Evolutionary conservation across 176 grass and related monocot genomes (phyloP), one percentile per base, ranked within the genome.

Genomic region (Musa schizocarpa): DNA sequence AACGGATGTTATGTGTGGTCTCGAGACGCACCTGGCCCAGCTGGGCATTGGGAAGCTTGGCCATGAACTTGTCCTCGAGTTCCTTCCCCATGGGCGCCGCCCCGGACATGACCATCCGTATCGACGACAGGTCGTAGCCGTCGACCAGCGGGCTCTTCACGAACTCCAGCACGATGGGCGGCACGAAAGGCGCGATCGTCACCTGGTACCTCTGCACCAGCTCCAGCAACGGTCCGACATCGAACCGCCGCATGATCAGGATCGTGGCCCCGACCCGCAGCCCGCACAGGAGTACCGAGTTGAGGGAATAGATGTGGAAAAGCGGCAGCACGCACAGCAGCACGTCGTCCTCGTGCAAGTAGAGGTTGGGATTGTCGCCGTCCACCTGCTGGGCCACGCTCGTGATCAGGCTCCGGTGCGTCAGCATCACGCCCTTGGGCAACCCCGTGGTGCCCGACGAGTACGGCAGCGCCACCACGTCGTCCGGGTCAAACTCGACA

Each of bases 361-460:
- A 76, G 34, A 76, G 74, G 9, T 76, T 76, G n/a, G 74, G 74
- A 48, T 76, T 76, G 5, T 76, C 74, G 74, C 74, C 74, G 59
- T 76, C 74, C 57, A 76, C 25, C 48, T 76, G 75, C 75, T 77
- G 75, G 61, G 75, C 75, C 20, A 77, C 61, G 34, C 75, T 77
- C 17, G 75, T 65, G 43, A 77, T 52, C 49, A 77, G 48, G 11
- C 75, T 65, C 75, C 61, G 58, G 75, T 77, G 75, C 1, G 75
- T 77, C 20, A 77, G 61, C 61, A 77, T 65, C 59, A 77, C 75
- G 20, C 75, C 75, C 61, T 77, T 77, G 20, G 75, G 75, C 20
- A 77, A 49, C 75, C 75, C 75, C 48, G 75, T 77, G 11, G 75
- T 77, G 27, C 75, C 75, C 59, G 75, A 77, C 11, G 75, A 77